Conservation (phyloP, 495 filamentous ascomycete genomes). For the Opeltia flavorubescens region DNA sequence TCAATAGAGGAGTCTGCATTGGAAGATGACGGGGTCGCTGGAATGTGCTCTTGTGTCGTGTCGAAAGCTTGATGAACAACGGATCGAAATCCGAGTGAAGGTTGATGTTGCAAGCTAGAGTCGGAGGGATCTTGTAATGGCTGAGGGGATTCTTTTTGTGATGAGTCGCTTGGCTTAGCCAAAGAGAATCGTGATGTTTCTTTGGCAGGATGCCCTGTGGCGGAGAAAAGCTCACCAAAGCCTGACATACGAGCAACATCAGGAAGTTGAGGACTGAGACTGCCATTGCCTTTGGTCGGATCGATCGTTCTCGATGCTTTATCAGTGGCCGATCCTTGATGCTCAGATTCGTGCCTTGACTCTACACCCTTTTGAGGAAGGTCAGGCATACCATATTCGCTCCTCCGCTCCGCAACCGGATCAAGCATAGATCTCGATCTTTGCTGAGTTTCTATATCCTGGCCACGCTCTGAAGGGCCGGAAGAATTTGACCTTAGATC, state of each 20-base stretch:
- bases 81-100: conserved; percentile 50
- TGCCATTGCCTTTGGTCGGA: conserved; percentile 1
- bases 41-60: conserved; percentile 29
- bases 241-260: conserved; percentile 50
- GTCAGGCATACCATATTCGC: conserved; percentile 39
- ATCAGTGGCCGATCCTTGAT: not conserved
- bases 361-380: conserved; percentile 10
- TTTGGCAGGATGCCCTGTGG: not conserved
- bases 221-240: conserved; percentile 38
- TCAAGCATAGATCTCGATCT: conserved; percentile 29
- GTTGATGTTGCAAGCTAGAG: conserved; percentile 32
- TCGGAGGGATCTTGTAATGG: conserved; percentile 8
- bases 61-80: conserved; percentile 61
- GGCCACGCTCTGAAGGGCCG: conserved; percentile 16
- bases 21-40: conserved; percentile 40
- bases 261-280: conserved; percentile 40
- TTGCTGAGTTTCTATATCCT: conserved; percentile 19
- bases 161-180: not conserved
- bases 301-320: not conserved
- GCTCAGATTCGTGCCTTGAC: not conserved
- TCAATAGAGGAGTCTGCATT: conserved; percentile 30
- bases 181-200: not conserved
- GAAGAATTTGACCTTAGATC: conserved; percentile 11
- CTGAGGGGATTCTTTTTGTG: conserved; percentile 5
- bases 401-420: conserved; percentile 42